Evolutionary conservation across 257 asterid genomes (phyloP).

Genomic region (Oldenlandia corymbosa): DNA sequence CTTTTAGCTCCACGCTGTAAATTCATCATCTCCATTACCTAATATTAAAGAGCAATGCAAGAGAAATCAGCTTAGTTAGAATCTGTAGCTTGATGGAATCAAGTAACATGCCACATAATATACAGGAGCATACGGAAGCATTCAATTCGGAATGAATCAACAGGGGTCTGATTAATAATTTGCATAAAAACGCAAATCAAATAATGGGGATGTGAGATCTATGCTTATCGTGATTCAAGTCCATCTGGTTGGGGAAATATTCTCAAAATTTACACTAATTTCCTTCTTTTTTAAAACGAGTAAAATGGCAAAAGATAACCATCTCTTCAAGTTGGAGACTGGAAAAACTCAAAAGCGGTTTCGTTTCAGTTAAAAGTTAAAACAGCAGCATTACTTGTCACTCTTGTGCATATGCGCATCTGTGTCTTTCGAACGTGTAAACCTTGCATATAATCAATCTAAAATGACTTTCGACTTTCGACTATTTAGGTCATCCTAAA

Average conservation of each 20-base stretch:
- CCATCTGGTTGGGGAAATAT: too few relatives aligned
- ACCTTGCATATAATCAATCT: conserved; percentile 7
- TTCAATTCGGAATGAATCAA: background rate
- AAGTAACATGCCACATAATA: too few relatives aligned
- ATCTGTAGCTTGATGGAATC: background rate
- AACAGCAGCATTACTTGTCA: too few relatives aligned
- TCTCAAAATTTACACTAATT: too few relatives aligned
- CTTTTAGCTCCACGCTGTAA: conserved; percentile 48
- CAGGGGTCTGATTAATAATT: too few relatives aligned
- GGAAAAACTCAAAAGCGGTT: too few relatives aligned
- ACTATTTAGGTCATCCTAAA: background rate
- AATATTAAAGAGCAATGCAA: conserved; percentile 9
- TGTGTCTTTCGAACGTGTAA: background rate
- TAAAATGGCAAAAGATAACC: background rate
- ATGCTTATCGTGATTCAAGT: too few relatives aligned
- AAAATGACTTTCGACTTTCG: background rate
- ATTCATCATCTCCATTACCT: conserved; percentile 71
- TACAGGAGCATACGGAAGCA: background rate
- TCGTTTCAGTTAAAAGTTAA: too few relatives aligned
- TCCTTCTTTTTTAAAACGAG: too few relatives aligned
- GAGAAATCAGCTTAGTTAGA: background rate
- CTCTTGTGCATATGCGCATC: background rate
- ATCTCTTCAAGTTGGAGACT: background rate
- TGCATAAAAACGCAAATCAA: too few relatives aligned
- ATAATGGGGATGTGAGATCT: too few relatives aligned